Evolutionary conservation across 306 rosid species (phyloP).

Genomic region (Delonix regia): DNA sequence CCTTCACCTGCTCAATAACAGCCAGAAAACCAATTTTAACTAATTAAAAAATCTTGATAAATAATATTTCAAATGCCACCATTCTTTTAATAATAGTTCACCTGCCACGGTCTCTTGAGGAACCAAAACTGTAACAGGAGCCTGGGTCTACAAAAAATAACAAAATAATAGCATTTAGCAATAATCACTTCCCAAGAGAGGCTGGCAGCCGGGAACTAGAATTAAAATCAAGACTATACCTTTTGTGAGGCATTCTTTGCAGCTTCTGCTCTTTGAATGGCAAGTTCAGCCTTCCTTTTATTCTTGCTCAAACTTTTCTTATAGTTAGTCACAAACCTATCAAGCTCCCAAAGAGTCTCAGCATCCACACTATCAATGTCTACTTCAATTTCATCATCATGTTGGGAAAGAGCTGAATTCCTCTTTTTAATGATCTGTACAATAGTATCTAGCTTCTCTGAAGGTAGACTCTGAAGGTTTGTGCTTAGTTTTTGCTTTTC

Average conservation of each 20-base stretch:
- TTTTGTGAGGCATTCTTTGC: constrained; percentile 48
- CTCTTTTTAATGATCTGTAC: constrained; percentile 84
- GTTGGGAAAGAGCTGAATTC: constrained; percentile 67
- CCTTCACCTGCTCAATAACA: constrained; percentile 52
- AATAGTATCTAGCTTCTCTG: constrained; percentile 83
- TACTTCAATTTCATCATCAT: constrained; percentile 95
- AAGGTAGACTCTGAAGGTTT: constrained; percentile 79
- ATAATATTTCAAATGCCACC: constrained; percentile 12
- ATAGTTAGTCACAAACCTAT: constrained; percentile 88
- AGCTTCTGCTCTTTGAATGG: constrained; percentile 63
- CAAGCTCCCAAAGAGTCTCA: constrained; percentile 98
- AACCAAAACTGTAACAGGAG: constrained; percentile 46
- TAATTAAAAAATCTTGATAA: constrained; percentile 12
- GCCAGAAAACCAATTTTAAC: constrained; percentile 8
- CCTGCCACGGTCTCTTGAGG: constrained; percentile 64
- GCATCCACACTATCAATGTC: constrained; percentile 90
- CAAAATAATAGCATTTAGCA: constrained; percentile 21
- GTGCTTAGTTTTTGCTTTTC: constrained; percentile 91
- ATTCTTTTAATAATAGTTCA: constrained; percentile 34
- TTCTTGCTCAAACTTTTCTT: constrained; percentile 94
- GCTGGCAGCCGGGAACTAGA: not conserved
- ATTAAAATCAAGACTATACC: constrained; percentile 44
- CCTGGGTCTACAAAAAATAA: constrained; percentile 48
- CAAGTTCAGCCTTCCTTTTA: constrained; percentile 87
- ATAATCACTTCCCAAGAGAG: not conserved